Conservation (phyloP, 257 asterid species). For the Marsdenia floribunda region DNA sequence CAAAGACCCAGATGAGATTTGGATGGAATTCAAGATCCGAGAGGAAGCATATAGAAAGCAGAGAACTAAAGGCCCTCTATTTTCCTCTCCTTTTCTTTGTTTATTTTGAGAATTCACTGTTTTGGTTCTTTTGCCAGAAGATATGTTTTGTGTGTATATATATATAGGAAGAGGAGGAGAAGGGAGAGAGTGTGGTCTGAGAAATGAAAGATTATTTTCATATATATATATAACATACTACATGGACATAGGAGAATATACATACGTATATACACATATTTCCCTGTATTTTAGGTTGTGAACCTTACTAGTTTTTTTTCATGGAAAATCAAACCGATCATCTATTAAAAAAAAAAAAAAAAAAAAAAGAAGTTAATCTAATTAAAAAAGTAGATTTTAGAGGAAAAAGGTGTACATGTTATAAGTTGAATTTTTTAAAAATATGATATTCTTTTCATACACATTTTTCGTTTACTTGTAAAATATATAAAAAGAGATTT, state of each 20-base stretch:
- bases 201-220: conserved; percentile 19
- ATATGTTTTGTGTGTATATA: conserved; percentile 20
- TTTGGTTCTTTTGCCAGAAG: conserved; percentile 42
- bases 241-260: neutral
- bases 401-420: no score
- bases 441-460: no score
- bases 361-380: no score
- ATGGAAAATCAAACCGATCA: neutral
- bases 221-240: neutral
- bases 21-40: conserved; percentile 63
- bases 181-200: conserved; percentile 38
- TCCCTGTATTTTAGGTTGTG: neutral
- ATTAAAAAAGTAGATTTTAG: no score
- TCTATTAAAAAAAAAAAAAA: no score
- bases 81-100: conserved; percentile 40
- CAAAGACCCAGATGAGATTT: conserved; percentile 40
- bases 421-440: no score
- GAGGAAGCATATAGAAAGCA: conserved; percentile 65
- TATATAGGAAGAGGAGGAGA: conserved; percentile 23
- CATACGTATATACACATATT: neutral
- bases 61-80: conserved; percentile 67
- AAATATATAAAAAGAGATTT: no score
- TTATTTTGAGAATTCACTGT: conserved; percentile 50
- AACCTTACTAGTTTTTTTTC: neutral
- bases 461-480: no score